These are phyloP conservation scores for Lecanicillium sp. DNA, from an alignment of 2,329 filamentous ascomycete genomes.

Conservation along the genomic window DNA sequence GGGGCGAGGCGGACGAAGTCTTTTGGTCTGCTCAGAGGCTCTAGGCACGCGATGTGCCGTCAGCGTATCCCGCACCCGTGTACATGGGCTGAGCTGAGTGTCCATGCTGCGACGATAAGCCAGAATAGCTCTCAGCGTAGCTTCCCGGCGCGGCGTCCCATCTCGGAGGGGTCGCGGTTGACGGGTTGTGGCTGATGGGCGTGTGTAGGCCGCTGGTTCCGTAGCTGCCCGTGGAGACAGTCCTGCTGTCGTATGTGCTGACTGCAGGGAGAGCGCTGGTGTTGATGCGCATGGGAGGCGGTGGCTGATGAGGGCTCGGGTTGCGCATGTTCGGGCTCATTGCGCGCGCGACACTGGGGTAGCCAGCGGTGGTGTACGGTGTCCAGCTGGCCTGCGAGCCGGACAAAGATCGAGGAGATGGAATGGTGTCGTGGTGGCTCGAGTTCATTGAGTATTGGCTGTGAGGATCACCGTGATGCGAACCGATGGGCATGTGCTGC, in stretches of 20 bases:
- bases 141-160: conserved; percentile 36
- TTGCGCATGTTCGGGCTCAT: conserved; percentile 34
- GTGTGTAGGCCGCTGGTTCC: conserved; percentile 34
- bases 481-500: conserved; percentile 25
- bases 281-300: conserved; percentile 31
- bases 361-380: conserved; percentile 34
- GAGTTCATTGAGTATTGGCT: conserved; percentile 35
- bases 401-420: conserved; percentile 47
- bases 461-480: conserved; percentile 28
- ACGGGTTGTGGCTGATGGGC: conserved; percentile 32
- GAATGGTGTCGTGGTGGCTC: conserved; percentile 43
- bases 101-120: conserved; percentile 31
- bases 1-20: not conserved
- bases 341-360: conserved; percentile 33
- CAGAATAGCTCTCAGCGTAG: conserved; percentile 35
- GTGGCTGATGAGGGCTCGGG: conserved; percentile 30
- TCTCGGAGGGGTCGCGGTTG: conserved; percentile 32
- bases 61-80: conserved; percentile 35
- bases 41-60: conserved; percentile 37
- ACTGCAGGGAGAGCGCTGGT: conserved; percentile 34
- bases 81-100: conserved; percentile 34
- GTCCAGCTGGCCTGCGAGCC: conserved; percentile 44
- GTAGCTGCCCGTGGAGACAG: conserved; percentile 30
- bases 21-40: too few relatives aligned
- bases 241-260: conserved; percentile 33